These are phyloP conservation scores for Loxodes magnus DNA, from an alignment of 73 alveolate genomes.

Conservation along the genomic window DNA sequence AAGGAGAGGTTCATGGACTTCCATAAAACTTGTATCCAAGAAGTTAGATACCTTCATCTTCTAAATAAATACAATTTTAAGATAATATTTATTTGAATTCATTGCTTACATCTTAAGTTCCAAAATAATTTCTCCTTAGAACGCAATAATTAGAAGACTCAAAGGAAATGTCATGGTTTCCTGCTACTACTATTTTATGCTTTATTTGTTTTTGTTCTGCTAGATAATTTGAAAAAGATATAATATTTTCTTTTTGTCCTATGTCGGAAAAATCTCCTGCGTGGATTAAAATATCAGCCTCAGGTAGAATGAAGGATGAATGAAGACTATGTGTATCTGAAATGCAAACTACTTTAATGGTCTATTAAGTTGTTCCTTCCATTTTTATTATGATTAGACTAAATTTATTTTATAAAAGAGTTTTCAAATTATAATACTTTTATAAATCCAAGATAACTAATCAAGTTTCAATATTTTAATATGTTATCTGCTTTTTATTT, in stretches of 20 bases:
- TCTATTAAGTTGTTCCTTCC: no score
- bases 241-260: constrained; percentile 12
- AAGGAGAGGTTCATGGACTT: constrained; percentile 27
- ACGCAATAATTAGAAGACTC: constrained; percentile 13
- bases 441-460: no score
- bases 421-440: no score
- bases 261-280: constrained; percentile 21
- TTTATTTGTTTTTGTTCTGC: not conserved
- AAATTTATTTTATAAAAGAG: no score
- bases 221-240: constrained; percentile 7
- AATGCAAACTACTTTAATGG: constrained; percentile 22
- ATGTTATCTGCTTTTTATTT: no score
- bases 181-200: constrained; percentile 33
- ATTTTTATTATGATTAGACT: no score
- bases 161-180: constrained; percentile 36
- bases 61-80: constrained; percentile 23
- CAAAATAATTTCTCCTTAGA: not conserved
- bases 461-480: no score
- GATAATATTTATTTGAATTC: constrained; percentile 7
- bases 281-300: constrained; percentile 19
- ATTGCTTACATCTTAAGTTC: constrained; percentile 10
- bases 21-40: constrained; percentile 38
- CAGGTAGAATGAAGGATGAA: constrained; percentile 3
- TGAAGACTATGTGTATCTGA: constrained; percentile 28
- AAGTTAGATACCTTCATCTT: constrained; percentile 13